Conservation (phyloP, 2,329 filamentous ascomycete genomes). For the Penicillium sp. region DNA sequence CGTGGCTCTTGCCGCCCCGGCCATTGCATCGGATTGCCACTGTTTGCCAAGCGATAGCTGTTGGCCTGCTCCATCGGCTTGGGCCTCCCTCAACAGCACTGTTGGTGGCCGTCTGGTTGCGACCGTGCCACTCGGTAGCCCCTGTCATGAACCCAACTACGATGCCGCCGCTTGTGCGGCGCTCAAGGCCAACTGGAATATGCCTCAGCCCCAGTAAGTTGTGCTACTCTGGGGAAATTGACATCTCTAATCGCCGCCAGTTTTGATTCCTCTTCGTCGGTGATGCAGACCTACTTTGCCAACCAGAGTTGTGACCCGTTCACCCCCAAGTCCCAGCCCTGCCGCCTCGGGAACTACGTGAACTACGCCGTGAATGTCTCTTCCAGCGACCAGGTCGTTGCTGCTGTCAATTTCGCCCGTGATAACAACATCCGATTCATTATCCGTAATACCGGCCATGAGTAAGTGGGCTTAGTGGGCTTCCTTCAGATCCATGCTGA, state of each 20-base stretch:
- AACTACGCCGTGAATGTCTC: conserved; percentile 36
- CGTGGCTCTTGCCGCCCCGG: conserved; percentile 14
- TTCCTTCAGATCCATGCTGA: not conserved
- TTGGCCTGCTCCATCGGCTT: conserved; percentile 35
- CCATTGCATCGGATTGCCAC: conserved; percentile 14
- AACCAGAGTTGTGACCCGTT: conserved; percentile 34
- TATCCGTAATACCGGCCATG: conserved; percentile 43
- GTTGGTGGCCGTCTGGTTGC: conserved; percentile 37
- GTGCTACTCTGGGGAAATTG: not conserved
- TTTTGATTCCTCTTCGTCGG: conserved; percentile 27
- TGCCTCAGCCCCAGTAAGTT: conserved; percentile 27
- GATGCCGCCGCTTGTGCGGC: conserved; percentile 18
- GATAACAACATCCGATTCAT: conserved; percentile 52
- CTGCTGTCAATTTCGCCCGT: conserved; percentile 42
- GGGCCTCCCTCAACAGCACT: conserved; percentile 36
- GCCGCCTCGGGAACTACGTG: conserved; percentile 30
- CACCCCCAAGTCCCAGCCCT: conserved; percentile 19
- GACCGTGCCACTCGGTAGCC: conserved; percentile 38
- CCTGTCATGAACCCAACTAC: conserved; percentile 33
- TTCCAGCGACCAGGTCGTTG: conserved; percentile 26
- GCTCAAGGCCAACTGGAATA: conserved; percentile 24
- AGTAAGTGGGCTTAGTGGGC: conserved; percentile 18
- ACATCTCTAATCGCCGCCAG: conserved; percentile 6
- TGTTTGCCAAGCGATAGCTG: conserved; percentile 36
- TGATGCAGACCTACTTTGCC: conserved; percentile 32